phyloP scores from a whole-genome alignment of 2,329 filamentous ascomycete species.

The Cytospora mali region DNA sequence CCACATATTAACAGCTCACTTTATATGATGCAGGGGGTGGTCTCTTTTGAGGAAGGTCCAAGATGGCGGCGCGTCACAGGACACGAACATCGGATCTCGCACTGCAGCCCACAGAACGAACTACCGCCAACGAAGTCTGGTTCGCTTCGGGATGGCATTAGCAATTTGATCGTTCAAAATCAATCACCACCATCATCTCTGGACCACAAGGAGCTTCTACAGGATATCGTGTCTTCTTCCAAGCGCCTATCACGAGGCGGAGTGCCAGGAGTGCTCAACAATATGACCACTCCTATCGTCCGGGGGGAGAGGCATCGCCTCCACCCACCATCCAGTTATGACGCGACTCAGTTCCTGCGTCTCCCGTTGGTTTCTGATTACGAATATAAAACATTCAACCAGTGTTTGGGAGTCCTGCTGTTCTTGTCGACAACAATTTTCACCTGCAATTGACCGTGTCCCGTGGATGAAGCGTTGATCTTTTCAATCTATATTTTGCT shows the following conservation, averaged over 20 bases:
- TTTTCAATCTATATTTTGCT: not conserved
- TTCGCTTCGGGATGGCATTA: not conserved
- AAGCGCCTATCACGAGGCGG: slow-evolving; percentile 8
- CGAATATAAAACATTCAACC: not conserved
- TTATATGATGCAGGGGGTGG: not conserved
- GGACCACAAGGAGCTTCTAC: too few species aligned
- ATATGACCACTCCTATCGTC: slow-evolving; percentile 1
- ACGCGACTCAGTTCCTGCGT: slow-evolving; percentile 5
- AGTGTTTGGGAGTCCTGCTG: not conserved
- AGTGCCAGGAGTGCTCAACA: slow-evolving; percentile 1
- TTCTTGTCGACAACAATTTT: not conserved
- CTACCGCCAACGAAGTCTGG: not conserved
- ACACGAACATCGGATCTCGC: slow-evolving; percentile 10
- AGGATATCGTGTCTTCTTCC: not conserved
- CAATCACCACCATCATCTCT: not conserved
- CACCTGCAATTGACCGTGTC: too few species aligned
- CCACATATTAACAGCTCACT: not conserved
- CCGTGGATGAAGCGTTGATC: not conserved
- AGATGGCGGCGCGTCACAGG: slow-evolving; percentile 3
- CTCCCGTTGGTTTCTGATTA: not conserved
- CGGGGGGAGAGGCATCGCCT: slow-evolving; percentile 9
- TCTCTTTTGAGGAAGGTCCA: not conserved
- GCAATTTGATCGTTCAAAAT: slow-evolving; percentile 6
- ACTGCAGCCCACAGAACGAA: not conserved
- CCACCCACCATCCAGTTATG: slow-evolving; percentile 3